Base-by-base conservation (phyloP, 345 rosid genomes). In the Mallotus nudiflorus region DNA sequence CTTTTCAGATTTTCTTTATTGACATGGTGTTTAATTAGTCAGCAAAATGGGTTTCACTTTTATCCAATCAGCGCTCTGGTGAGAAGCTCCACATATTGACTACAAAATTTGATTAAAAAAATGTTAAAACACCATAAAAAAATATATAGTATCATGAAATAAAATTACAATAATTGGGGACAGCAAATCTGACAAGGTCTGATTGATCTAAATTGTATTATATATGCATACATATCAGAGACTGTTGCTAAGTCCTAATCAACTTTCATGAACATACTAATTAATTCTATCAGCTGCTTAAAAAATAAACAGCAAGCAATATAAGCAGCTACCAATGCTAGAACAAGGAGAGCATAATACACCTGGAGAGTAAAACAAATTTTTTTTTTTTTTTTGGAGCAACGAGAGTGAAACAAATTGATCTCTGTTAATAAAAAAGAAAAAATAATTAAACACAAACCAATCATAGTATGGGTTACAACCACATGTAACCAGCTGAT, bases 191-290 rank as follows among this genome's bases (percentile, higher is more conserved):
- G 76, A 61, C 75, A 65, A 46, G 11, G 9, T 72, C 80, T 49
- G 55, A 57, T 27, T 58, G n/a, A 51, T 66, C 46, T 65, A n/a
- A n/a, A n/a, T 69, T 74, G 3, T 52, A 52, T 50, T 58, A 70
- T 58, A 50, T 52, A 20, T 27, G 13, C 19, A n/a, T n/a, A n/a
- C n/a, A n/a, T n/a, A n/a, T 61, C 65, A 12, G 65, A 28, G 59
- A 70, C 73, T 57, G 76, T 73, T 75, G 67, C 70, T 33, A n/a
- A 0, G 80, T 78, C 82, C 48, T 60, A 4, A 68, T 74, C 79
- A 45, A 4, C 25, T 35, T 46, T 50, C 24, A 20, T 16, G 27
- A 57, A 22, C 3, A n/a, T 61, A 28, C 27, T 63, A 63, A 27
- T 63, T 63, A 63, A 45, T 6, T 45, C 24, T 42, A 62, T 44